phyloP scores from a whole-genome alignment of 306 rosid genomes.

The Medicago ruthenica region DNA sequence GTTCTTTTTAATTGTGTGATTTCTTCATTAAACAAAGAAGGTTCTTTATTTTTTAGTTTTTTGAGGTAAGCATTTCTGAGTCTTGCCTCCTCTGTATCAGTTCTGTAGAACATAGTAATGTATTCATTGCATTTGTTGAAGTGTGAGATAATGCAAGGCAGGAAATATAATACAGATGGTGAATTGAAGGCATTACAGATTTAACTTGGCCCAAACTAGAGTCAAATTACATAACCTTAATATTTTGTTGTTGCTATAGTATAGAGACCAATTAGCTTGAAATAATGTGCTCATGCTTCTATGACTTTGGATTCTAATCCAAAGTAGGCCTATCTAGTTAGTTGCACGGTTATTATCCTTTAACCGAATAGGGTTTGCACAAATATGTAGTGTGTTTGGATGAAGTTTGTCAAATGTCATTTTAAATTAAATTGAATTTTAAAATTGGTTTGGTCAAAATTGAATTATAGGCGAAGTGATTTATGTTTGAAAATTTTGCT shows the following conservation, averaged over 20 bases:
- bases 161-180: conserved; percentile 1
- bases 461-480: not conserved
- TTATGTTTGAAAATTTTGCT: not conserved
- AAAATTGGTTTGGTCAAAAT: not conserved
- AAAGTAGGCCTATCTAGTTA: not conserved
- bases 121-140: conserved; percentile 32
- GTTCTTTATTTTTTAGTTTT: conserved; percentile 21
- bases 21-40: conserved; percentile 24
- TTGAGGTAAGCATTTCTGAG: not conserved
- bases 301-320: not conserved
- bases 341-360: too few relatives aligned
- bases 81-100: not conserved
- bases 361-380: not conserved
- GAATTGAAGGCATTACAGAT: not conserved
- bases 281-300: not conserved
- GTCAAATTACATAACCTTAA: not conserved
- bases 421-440: not conserved
- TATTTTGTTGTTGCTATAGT: not conserved
- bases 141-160: conserved; percentile 10
- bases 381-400: not conserved
- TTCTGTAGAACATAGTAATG: conserved; percentile 1
- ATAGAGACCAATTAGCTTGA: conserved; percentile 3
- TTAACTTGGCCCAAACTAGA: not conserved
- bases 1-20: conserved; percentile 41
- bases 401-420: not conserved